Conservation (phyloP, 805 yeast genomes). For the Wickerhamomyces queroliae region DNA sequence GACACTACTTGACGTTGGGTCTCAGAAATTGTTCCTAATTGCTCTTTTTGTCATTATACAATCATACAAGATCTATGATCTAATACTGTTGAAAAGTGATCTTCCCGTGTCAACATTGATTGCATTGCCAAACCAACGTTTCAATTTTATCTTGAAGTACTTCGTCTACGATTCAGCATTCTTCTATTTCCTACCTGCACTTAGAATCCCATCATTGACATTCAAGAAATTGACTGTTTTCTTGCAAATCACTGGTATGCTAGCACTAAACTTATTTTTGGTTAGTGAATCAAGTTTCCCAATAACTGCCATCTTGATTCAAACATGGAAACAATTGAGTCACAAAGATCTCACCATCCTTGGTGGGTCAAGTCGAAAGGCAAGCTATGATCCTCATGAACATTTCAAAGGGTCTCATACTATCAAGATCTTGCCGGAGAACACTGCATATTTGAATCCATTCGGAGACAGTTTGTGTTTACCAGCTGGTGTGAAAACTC, state of each 20-base stretch:
- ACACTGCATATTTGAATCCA: slow-evolving; percentile 81
- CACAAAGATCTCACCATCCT: slow-evolving; percentile 45
- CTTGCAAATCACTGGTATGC: slow-evolving; percentile 38
- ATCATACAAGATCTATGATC: slow-evolving; percentile 77
- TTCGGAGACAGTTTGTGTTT: slow-evolving; percentile 61
- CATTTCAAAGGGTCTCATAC: slow-evolving; percentile 86
- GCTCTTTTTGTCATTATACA: slow-evolving; percentile 71
- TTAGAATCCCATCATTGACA: slow-evolving; percentile 70
- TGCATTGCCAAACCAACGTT: slow-evolving; percentile 39
- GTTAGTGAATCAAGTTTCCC: slow-evolving; percentile 48
- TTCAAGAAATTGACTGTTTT: slow-evolving; percentile 55
- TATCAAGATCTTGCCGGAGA: slow-evolving; percentile 85
- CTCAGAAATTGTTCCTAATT: slow-evolving; percentile 67
- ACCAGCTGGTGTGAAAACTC: slow-evolving; percentile 26
- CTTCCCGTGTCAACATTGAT: slow-evolving; percentile 25
- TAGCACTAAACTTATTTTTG: slow-evolving; percentile 47
- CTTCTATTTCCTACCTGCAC: slow-evolving; percentile 62
- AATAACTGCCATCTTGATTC: slow-evolving; percentile 30
- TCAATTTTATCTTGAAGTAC: slow-evolving; percentile 65
- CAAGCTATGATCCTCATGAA: slow-evolving; percentile 21
- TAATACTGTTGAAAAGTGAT: slow-evolving; percentile 50
- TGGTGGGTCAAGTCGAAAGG: slow-evolving; percentile 36
- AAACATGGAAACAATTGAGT: slow-evolving; percentile 38
- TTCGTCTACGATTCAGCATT: slow-evolving; percentile 66
- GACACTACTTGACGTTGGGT: slow-evolving; percentile 60